Evolutionary conservation across 176 grass and related monocot species (phyloP), one percentile per base, ranked within the genome.

Genomic region (Oryza meyeriana): DNA sequence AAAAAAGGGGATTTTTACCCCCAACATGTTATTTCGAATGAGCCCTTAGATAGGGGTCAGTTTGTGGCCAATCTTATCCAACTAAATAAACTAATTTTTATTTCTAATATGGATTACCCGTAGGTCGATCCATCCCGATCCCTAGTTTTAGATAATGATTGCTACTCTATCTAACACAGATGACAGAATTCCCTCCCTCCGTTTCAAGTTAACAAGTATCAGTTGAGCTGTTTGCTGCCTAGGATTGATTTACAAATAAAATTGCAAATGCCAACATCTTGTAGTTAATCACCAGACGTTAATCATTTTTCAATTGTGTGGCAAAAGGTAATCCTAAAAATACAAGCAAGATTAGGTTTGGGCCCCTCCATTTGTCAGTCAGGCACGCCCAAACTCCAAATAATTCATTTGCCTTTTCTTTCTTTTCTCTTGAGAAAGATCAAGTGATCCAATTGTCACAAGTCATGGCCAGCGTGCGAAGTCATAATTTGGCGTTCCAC

Each of bases 301-400:
- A 27, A 26, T 16, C 76, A 30, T 3, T 70, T 33, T 50, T 71
- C 13, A 18, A 24, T 69, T 45, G n/a, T 61, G 44, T 12, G 64
- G 42, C 68, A 57, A 71, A 64, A 4, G 8, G 45, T 20, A 47
- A 42, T 82, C 36, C 52, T 72, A 44, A n/a, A 30, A 25, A 27
- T 70, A 25, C 35, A 61, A 44, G 64, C 50, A 61, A 58, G 1
- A 73, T 32, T 59, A 11, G 11, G 26, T 24, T 63, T 30, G 11
- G 48, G 52, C 27, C 36, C 67, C 55, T 82, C 68, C 26, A 10
- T 82, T 80, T 34, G 78, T 69, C 31, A 55, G 66, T 17, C 64
- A 36, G 22, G 44, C 78, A 80, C 57, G 44, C 59, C 59, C 12
- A 6, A 50, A 40, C n/a, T 55, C 29, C 10, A 67, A 17, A 48